These are phyloP conservation scores for Fusarium haematococcum DNA, from an alignment of 2,329 filamentous ascomycete genomes.

Conservation along the genomic window DNA sequence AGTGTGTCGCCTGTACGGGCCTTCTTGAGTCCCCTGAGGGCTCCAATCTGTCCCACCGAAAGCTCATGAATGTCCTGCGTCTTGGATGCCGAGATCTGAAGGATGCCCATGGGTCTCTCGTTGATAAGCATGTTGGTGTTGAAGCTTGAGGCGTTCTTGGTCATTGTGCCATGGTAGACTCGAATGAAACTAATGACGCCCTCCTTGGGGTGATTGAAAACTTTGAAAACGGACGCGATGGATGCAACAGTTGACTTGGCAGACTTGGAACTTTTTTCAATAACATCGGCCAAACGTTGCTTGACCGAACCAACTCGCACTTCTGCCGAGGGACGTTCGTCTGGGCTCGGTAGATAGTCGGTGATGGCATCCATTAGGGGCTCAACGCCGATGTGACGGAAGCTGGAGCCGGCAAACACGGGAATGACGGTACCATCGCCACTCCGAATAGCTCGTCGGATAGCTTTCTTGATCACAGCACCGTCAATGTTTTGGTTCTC, in stretches of 20 bases:
- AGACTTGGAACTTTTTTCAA: conserved; percentile 54
- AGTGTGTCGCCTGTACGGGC: conserved; percentile 96
- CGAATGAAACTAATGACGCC: conserved; percentile 92
- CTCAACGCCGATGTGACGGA: conserved; percentile 94
- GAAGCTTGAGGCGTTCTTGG: conserved; percentile 80
- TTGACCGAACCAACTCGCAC: conserved; percentile 74
- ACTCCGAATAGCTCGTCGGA: conserved; percentile 77
- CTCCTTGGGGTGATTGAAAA: conserved; percentile 86
- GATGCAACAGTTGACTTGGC: conserved; percentile 54
- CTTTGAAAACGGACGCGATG: conserved; percentile 87
- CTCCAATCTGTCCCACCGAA: conserved; percentile 89
- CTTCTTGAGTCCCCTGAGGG: conserved; percentile 88
- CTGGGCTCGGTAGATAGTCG: conserved; percentile 86
- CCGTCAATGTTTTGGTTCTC: conserved; percentile 79
- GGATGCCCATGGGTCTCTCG: conserved; percentile 82
- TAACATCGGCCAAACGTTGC: conserved; percentile 50
- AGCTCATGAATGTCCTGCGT: conserved; percentile 87
- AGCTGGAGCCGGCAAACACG: conserved; percentile 91
- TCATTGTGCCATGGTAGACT: conserved; percentile 87
- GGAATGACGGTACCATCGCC: conserved; percentile 82
- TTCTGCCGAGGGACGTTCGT: conserved; percentile 82
- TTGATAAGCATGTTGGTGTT: conserved; percentile 87
- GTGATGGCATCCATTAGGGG: conserved; percentile 89
- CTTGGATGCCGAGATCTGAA: conserved; percentile 91
- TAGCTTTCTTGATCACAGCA: conserved; percentile 75